These are phyloP conservation scores for Solanum paucissectum DNA, from an alignment of 257 asterid species.

Conservation along the genomic window DNA sequence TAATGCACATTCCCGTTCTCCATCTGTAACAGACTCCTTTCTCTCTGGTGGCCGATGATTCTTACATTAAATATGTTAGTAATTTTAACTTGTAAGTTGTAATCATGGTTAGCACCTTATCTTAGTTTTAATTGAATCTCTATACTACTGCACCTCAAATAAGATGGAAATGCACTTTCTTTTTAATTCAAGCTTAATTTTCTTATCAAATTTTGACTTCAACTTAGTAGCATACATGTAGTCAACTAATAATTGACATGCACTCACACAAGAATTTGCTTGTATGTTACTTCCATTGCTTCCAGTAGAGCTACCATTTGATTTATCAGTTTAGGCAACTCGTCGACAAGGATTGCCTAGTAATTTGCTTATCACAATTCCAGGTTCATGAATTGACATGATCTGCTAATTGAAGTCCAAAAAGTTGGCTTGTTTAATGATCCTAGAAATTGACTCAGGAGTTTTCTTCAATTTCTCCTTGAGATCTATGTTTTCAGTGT, in stretches of 20 bases:
- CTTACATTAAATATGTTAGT: background rate
- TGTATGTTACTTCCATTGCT: background rate
- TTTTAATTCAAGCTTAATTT: background rate
- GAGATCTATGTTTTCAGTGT: no score
- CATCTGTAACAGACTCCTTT: conserved; percentile 21
- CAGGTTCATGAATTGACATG: background rate
- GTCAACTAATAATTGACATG: background rate
- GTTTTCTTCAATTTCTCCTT: no score
- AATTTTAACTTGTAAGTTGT: background rate
- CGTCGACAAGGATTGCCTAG: background rate
- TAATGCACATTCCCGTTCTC: conserved; percentile 2
- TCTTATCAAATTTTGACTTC: background rate
- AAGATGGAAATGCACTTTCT: background rate
- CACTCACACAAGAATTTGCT: background rate
- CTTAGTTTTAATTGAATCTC: background rate
- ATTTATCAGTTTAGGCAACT: background rate
- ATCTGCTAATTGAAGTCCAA: background rate
- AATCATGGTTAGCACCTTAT: conserved; percentile 12
- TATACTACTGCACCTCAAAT: background rate
- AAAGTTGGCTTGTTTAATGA: conserved; percentile 28
- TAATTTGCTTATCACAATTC: background rate
- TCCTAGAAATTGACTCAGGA: background rate
- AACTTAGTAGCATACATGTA: background rate
- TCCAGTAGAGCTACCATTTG: background rate
- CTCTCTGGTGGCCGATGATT: conserved; percentile 33